phyloP scores from a whole-genome alignment of 352 stramenopile genomes.

The Globisporangium rhizosaccharum region DNA sequence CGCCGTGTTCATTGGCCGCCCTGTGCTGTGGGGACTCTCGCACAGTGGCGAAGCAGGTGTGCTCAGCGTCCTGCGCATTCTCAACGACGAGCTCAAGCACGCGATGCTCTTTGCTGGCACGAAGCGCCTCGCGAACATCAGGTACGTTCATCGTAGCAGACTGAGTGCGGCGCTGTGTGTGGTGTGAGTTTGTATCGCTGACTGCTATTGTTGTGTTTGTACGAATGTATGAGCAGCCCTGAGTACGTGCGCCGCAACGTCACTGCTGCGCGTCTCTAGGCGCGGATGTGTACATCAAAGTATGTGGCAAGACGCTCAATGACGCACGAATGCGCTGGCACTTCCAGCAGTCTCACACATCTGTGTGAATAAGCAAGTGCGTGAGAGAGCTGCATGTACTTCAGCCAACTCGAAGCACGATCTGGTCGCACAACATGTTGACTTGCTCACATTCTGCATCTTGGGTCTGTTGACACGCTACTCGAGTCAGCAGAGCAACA shows the following conservation, averaged over 20 bases:
- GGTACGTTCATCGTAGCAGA: slow-evolving; percentile 23
- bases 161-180: neutral
- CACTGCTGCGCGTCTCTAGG: slow-evolving; percentile 12
- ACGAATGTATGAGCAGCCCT: slow-evolving; percentile 12
- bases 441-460: too few species aligned
- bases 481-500: too few species aligned
- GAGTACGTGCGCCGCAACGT: slow-evolving; percentile 28
- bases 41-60: slow-evolving; percentile 88
- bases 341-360: too few species aligned
- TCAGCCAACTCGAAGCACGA: too few species aligned
- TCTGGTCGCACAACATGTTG: too few species aligned
- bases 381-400: too few species aligned
- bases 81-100: slow-evolving; percentile 91
- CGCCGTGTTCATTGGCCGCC: slow-evolving; percentile 93
- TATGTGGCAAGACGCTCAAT: too few species aligned
- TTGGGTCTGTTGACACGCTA: too few species aligned
- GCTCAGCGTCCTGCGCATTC: slow-evolving; percentile 81
- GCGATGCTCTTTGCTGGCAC: slow-evolving; percentile 88
- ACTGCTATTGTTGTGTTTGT: neutral
- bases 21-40: slow-evolving; percentile 92
- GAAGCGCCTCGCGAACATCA: slow-evolving; percentile 59
- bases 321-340: too few species aligned
- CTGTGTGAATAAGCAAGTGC: too few species aligned
- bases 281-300: too few species aligned
- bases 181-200: neutral